A percentile compares a stretch with the other conserved stretches of the same genome.
These are phyloP conservation scores for Globisporangium okanoganense DNA, from an alignment of 352 stramenopile genomes.

Conservation along the genomic window DNA sequence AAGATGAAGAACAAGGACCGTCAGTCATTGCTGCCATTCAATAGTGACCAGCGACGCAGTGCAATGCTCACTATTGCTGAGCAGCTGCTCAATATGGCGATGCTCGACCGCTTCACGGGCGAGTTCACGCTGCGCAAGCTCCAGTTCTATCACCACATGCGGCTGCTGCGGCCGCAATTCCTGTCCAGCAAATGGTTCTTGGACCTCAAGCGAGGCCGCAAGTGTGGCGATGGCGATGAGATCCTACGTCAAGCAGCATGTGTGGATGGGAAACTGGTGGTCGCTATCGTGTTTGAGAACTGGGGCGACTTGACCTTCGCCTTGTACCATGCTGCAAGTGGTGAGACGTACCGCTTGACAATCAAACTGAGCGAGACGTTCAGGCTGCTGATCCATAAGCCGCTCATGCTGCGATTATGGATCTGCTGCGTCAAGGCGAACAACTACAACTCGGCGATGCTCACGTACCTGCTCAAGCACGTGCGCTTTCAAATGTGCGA, in stretches of 20 bases:
- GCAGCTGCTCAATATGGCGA: slow-evolving; percentile 44
- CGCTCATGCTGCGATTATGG: slow-evolving; percentile 54
- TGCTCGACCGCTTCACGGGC: slow-evolving; percentile 70
- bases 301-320: slow-evolving; percentile 65
- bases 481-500: slow-evolving; percentile 22
- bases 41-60: slow-evolving; percentile 2
- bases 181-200: slow-evolving; percentile 57
- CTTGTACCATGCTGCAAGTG: slow-evolving; percentile 44
- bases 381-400: slow-evolving; percentile 30
- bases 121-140: slow-evolving; percentile 67
- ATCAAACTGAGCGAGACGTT: slow-evolving; percentile 36
- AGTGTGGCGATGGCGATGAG: slow-evolving; percentile 67
- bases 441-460: slow-evolving; percentile 41
- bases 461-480: slow-evolving; percentile 41
- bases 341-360: slow-evolving; percentile 27
- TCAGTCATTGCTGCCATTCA: background rate
- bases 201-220: slow-evolving; percentile 48
- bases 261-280: slow-evolving; percentile 45
- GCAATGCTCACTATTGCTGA: slow-evolving; percentile 31
- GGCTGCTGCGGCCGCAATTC: slow-evolving; percentile 43
- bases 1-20: slow-evolving; percentile 6
- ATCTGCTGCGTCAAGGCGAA: slow-evolving; percentile 69
- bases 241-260: slow-evolving; percentile 49
- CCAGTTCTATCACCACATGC: slow-evolving; percentile 64
- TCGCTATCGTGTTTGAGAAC: slow-evolving; percentile 69